Percentiles rank a stretch among this genome's conserved stretches.
phyloP scores from a whole-genome alignment of 257 asterid genomes.

The Scutellaria barbata region DNA sequence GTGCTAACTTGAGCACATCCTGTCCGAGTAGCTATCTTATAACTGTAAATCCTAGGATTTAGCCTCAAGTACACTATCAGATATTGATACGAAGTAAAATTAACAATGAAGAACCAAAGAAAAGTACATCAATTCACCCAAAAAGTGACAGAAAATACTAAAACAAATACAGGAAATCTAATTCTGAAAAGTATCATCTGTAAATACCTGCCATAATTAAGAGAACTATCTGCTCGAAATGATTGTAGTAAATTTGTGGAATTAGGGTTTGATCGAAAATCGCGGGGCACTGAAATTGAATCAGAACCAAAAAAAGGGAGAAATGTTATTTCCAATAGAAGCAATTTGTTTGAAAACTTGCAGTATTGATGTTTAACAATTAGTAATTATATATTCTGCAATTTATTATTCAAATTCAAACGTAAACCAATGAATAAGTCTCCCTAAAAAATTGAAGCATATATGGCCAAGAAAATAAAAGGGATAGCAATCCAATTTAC shows the following conservation, averaged over 20 bases:
- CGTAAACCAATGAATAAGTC: no score
- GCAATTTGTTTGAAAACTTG: neutral
- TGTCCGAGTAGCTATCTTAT: neutral
- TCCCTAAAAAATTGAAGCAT: no score
- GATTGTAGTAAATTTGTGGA: slow-evolving; percentile 9
- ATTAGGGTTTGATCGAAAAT: slow-evolving; percentile 40
- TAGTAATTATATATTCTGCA: no score
- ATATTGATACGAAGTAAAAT: neutral
- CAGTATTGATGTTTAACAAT: no score
- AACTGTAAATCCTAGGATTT: neutral
- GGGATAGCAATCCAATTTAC: no score
- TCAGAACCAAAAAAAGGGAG: neutral
- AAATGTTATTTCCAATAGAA: slow-evolving; percentile 1
- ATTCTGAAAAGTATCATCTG: neutral
- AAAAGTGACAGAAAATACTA: neutral
- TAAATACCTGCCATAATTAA: slow-evolving; percentile 8
- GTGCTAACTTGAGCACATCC: neutral
- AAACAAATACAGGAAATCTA: neutral
- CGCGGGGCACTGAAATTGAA: slow-evolving; percentile 24
- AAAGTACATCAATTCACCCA: neutral
- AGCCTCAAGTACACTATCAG: slow-evolving; percentile 17
- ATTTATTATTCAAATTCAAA: no score
- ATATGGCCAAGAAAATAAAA: no score
- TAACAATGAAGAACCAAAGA: neutral
- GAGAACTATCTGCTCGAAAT: neutral